These are phyloP conservation scores for Aspergillus bertholletiae DNA, from an alignment of 495 filamentous ascomycete species.

Conservation along the genomic window DNA sequence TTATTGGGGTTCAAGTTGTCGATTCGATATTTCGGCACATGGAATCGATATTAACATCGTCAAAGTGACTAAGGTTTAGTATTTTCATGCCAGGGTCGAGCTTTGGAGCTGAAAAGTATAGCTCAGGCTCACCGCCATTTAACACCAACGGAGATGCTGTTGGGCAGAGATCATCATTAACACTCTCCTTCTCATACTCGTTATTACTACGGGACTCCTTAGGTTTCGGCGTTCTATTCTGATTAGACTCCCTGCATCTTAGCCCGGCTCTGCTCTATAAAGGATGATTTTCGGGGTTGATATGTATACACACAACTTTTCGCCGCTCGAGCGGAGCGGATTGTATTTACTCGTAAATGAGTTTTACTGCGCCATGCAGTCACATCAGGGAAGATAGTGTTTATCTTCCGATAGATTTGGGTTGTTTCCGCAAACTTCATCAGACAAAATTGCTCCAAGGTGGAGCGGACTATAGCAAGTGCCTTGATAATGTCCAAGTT, in stretches of 20 bases:
- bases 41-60: constrained; percentile 51
- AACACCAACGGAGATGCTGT: not conserved
- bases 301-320: not conserved
- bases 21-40: constrained; percentile 46
- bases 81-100: not conserved
- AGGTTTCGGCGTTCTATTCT: not conserved
- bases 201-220: not conserved
- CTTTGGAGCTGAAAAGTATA: too few relatives aligned
- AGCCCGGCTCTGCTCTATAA: not conserved
- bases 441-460: not conserved
- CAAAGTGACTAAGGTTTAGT: constrained; percentile 49
- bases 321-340: not conserved
- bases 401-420: not conserved
- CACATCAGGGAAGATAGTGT: not conserved
- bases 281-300: not conserved
- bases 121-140: not conserved
- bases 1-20: constrained; percentile 48
- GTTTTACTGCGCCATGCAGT: not conserved
- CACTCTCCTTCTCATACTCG: not conserved
- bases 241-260: not conserved
- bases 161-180: not conserved
- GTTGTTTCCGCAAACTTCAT: not conserved
- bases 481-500: too few relatives aligned
- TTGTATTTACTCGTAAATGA: not conserved
- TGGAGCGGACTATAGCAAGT: not conserved